Conservation (phyloP, 768 basidiomycete species). For the Termitomyces sp. region DNA sequence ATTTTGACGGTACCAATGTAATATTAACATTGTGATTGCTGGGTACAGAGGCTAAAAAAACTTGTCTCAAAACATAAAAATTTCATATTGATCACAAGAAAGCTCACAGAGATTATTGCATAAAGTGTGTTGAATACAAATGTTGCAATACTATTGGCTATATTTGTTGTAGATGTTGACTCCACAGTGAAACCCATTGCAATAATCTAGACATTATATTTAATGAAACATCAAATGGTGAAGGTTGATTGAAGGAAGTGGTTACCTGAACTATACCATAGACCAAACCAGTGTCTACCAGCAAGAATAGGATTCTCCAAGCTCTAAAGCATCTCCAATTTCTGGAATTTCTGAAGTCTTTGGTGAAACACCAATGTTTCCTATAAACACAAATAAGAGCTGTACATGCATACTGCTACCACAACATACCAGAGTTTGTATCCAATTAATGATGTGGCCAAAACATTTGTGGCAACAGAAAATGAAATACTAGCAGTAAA, state of each 20-base stretch:
- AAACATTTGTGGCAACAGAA: not conserved
- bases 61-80: not conserved
- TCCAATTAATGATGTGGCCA: not conserved
- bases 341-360: not conserved
- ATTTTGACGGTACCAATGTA: not conserved
- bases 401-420: not conserved
- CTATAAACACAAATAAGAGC: not conserved
- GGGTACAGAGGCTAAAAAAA: not conserved
- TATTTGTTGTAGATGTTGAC: not conserved
- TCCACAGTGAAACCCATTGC: not conserved
- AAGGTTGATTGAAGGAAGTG: not conserved
- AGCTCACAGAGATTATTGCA: not conserved
- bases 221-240: not conserved
- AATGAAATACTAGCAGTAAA: not conserved
- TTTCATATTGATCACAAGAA: not conserved
- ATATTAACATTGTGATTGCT: not conserved
- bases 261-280: not conserved
- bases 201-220: not conserved
- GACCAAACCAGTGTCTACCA: not conserved
- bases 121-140: not conserved
- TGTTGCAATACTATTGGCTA: not conserved
- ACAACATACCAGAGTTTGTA: not conserved
- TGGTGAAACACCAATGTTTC: not conserved
- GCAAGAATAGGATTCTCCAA: not conserved
- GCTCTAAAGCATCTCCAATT: not conserved